Conservation (phyloP, 2,329 filamentous ascomycete genomes). For the Fusarium hostae region DNA sequence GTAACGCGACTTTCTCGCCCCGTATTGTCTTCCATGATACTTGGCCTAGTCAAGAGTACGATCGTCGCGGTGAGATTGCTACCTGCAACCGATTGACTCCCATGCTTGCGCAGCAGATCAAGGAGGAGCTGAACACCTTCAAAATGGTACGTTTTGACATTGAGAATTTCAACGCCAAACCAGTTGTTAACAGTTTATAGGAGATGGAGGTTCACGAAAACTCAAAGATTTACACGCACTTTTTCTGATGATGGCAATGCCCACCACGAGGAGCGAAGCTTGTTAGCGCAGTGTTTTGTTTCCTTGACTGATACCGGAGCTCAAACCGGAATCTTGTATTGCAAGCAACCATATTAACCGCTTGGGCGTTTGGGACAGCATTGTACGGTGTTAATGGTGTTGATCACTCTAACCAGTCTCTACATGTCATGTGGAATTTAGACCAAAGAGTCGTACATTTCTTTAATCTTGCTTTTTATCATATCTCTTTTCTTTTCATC, state of each 20-base stretch:
- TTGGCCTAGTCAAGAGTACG: constrained; percentile 95
- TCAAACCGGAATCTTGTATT: constrained; percentile 60
- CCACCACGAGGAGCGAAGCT: constrained; percentile 40
- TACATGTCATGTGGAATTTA: constrained; percentile 52
- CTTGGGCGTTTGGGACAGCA: constrained; percentile 67
- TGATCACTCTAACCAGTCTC: constrained; percentile 53
- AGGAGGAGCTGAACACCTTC: constrained; percentile 98
- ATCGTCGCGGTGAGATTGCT: constrained; percentile 93
- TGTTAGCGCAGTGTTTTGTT: constrained; percentile 43
- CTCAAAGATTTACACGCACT: constrained; percentile 99
- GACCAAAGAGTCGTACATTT: constrained; percentile 52
- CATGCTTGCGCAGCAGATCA: constrained; percentile 98
- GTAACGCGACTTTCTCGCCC: constrained; percentile 83
- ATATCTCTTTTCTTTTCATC: constrained; percentile 44
- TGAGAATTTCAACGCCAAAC: neutral
- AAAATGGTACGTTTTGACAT: constrained; percentile 74
- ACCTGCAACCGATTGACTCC: constrained; percentile 98
- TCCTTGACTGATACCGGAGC: constrained; percentile 40
- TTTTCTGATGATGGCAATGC: constrained; percentile 78
- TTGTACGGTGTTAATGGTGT: constrained; percentile 68
- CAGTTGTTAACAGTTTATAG: constrained; percentile 64
- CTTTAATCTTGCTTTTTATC: constrained; percentile 47
- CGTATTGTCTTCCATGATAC: constrained; percentile 96
- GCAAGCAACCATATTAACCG: constrained; percentile 59
- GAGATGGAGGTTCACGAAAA: constrained; percentile 99